phyloP scores from a whole-genome alignment of 768 basidiomycete genomes.

The Podaxis sp. region DNA sequence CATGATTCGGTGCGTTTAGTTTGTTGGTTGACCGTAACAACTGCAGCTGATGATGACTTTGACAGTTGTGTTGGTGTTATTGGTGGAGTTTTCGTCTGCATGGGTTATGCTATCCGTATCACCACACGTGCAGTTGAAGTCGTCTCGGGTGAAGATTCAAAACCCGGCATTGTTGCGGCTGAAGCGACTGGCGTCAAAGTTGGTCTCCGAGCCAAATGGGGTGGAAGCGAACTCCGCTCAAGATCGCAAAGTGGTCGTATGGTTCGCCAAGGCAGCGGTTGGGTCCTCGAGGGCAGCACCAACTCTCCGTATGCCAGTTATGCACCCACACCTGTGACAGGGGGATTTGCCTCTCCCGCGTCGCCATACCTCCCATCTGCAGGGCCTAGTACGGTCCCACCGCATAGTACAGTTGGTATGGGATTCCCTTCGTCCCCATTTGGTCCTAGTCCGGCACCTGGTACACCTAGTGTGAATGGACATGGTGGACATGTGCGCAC shows the following conservation, averaged over 20 bases:
- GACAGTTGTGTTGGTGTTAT: constrained; percentile 79
- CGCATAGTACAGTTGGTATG: constrained; percentile 14
- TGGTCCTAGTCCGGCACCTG: constrained; percentile 11
- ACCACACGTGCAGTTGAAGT: constrained; percentile 63
- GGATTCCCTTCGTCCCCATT: constrained; percentile 11
- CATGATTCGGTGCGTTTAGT: constrained; percentile 51
- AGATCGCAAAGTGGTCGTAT: constrained; percentile 42
- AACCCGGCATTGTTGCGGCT: constrained; percentile 55
- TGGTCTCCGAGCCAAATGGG: constrained; percentile 62
- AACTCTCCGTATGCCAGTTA: constrained; percentile 32
- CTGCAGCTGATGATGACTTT: constrained; percentile 14
- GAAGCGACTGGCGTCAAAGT: constrained; percentile 55
- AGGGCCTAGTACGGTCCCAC: constrained; percentile 14
- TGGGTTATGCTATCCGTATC: constrained; percentile 69
- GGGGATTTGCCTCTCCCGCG: constrained; percentile 20
- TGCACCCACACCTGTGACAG: constrained; percentile 26
- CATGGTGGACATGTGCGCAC: constrained; percentile 16
- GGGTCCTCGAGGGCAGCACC: constrained; percentile 50
- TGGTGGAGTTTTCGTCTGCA: constrained; percentile 86
- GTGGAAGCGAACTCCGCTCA: constrained; percentile 57
- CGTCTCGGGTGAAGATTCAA: constrained; percentile 49
- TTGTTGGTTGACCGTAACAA: neutral
- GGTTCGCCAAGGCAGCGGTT: constrained; percentile 53
- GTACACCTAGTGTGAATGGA: constrained; percentile 8
- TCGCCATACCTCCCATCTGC: constrained; percentile 26